Conservation (phyloP, 768 basidiomycete species). For the Amanita rubescens region DNA sequence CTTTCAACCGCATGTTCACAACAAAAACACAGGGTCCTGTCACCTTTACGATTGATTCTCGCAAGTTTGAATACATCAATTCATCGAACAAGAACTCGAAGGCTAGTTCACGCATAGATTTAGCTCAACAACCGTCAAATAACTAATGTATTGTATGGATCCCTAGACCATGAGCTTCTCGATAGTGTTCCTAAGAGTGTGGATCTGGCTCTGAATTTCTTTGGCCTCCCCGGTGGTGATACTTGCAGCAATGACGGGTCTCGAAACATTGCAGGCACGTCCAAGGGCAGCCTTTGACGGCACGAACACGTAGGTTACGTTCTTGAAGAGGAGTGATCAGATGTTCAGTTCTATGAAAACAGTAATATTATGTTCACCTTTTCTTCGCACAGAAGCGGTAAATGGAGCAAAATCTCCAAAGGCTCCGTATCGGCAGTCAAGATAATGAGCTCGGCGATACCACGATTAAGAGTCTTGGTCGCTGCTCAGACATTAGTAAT, state of each 20-base stretch:
- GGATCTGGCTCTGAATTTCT: conserved; percentile 86
- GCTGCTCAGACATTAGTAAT: conserved; percentile 37
- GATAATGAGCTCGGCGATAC: conserved; percentile 96
- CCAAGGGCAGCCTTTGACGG: conserved; percentile 94
- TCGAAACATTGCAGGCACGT: conserved; percentile 90
- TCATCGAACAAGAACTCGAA: conserved; percentile 7
- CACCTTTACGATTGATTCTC: conserved; percentile 78
- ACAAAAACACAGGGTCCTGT: conserved; percentile 60
- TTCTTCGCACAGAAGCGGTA: conserved; percentile 96
- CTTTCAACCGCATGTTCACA: not conserved
- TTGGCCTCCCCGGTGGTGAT: conserved; percentile 95
- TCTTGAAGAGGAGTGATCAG: conserved; percentile 37
- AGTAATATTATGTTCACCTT: conserved; percentile 47
- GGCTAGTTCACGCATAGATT: conserved; percentile 5
- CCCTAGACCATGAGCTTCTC: conserved; percentile 54
- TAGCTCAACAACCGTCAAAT: not conserved
- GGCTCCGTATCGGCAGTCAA: conserved; percentile 97
- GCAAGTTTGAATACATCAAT: conserved; percentile 64
- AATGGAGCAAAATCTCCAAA: conserved; percentile 93
- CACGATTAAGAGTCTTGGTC: conserved; percentile 97
- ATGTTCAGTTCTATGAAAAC: not conserved
- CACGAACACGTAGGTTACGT: conserved; percentile 94
- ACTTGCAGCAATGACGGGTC: conserved; percentile 92
- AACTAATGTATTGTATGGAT: not conserved
- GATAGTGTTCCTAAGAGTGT: conserved; percentile 74